Percentiles rank a stretch among this genome's conserved stretches.
Conservation (phyloP, 2,329 filamentous ascomycete genomes). For the Trichoderma sp. region DNA sequence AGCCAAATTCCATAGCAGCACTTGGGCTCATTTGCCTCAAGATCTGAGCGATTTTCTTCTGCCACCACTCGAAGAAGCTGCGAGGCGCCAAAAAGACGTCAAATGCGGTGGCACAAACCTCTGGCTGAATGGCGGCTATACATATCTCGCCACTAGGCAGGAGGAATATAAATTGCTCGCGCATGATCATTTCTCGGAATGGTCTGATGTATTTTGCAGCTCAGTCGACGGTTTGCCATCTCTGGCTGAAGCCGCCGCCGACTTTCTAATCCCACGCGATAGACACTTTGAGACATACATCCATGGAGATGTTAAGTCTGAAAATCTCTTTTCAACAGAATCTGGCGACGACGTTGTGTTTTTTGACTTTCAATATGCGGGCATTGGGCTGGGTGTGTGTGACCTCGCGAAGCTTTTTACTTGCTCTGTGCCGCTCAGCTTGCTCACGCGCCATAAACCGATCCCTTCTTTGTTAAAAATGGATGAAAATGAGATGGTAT, state of each 20-base stretch:
- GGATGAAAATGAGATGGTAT: slow-evolving; percentile 49
- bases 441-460: slow-evolving; percentile 45
- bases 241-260: slow-evolving; percentile 55
- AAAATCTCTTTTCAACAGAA: slow-evolving; percentile 63
- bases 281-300: slow-evolving; percentile 57
- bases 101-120: slow-evolving; percentile 35
- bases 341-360: slow-evolving; percentile 58
- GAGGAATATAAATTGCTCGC: slow-evolving; percentile 56
- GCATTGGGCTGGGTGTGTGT: slow-evolving; percentile 63
- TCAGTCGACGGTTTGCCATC: slow-evolving; percentile 37
- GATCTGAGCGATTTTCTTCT: slow-evolving; percentile 44
- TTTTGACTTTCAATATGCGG: slow-evolving; percentile 71
- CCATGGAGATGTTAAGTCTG: slow-evolving; percentile 70
- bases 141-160: slow-evolving; percentile 64
- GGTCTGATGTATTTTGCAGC: slow-evolving; percentile 53
- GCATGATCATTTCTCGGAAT: slow-evolving; percentile 53
- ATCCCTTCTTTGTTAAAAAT: slow-evolving; percentile 48
- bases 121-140: slow-evolving; percentile 70
- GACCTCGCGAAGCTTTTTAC: slow-evolving; percentile 69
- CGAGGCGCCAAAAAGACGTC: slow-evolving; percentile 30
- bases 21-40: slow-evolving; percentile 44
- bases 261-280: slow-evolving; percentile 50
- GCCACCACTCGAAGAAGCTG: slow-evolving; percentile 58
- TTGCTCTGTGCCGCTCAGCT: slow-evolving; percentile 59
- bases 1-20: slow-evolving; percentile 60